Evolutionary conservation across 805 yeast species (phyloP), one percentile per base, ranked within the genome.

Genomic region (Lachancea dasiensis): DNA sequence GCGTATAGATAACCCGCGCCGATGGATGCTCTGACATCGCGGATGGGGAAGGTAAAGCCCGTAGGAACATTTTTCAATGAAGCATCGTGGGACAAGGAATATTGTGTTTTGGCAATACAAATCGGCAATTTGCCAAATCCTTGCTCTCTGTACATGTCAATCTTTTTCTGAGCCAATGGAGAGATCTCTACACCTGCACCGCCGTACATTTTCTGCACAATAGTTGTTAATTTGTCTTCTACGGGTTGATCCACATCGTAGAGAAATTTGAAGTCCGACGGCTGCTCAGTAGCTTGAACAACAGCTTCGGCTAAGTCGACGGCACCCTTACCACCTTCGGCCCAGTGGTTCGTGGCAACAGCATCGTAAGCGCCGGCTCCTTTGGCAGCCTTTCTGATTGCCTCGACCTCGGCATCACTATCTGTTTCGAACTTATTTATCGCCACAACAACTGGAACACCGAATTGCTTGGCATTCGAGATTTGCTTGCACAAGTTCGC

Each of bases 1-100:
- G 97, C 97, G 58, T 90, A 92, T 58, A 90, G 72, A 65, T 90
- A 90, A 7, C 97, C 97, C 33, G 97, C 97, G 64, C 98, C 98
- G 39, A 86, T 85, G 25, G 95, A 82, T 27, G 90, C 89, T 64
- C 95, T 81, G 47, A 90, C 85, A 52, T 90, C 98, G 61, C 95
- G 77, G 52, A 90, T 86, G 35, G 98, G 97, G 61, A 90, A 84
- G 13, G 78, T 83, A 70, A 89, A 90, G 6, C 95, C 96, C 15
- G 82, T 77, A 48, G 98, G 98, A 29, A 86, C 96, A 59, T 96
- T 96, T 68, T 89, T 89, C 62, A 92, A 73, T 16, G 76, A 68
- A 30, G 97, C 87, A 64, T 90, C 97, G 58, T 89, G 97, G 3
- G 97, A 87, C 50, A 90, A 70, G 1, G 96, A 86, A 70, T 90